Percentiles rank a stretch among this genome's conserved stretches.
Evolutionary conservation across 1,139 yeast species (phyloP).

Genomic region (Nematodospora anomalae): DNA sequence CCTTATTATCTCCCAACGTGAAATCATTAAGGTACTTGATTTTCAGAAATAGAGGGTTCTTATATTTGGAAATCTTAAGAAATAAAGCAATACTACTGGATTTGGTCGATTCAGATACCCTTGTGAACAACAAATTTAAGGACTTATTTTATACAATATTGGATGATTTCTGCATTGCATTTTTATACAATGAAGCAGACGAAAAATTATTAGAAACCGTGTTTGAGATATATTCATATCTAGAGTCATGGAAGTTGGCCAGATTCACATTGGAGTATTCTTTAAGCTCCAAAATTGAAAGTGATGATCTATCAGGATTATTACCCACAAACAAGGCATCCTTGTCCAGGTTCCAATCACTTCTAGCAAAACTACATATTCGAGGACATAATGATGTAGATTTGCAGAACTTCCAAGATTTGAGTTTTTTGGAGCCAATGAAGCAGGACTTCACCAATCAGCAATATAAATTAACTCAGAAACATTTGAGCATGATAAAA

Average conservation of each 20-base stretch:
- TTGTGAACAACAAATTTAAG: conserved; percentile 16
- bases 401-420: conserved; percentile 5
- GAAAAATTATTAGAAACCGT: conserved; percentile 48
- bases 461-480: conserved; percentile 17
- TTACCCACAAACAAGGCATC: conserved; percentile 24
- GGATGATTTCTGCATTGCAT: conserved; percentile 56
- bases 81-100: conserved; percentile 7
- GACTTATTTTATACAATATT: conserved; percentile 44
- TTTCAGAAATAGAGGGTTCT: conserved; percentile 77
- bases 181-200: conserved; percentile 67
- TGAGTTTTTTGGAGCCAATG: conserved; percentile 30
- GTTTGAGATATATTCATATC: conserved; percentile 48
- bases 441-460: conserved; percentile 27
- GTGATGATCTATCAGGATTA: conserved; percentile 45
- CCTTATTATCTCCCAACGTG: conserved; percentile 63
- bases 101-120: conserved; percentile 1
- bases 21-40: conserved; percentile 74
- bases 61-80: conserved; percentile 53
- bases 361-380: background rate
- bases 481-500: conserved; percentile 15
- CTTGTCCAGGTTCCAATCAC: background rate
- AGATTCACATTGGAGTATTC: conserved; percentile 67
- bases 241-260: conserved; percentile 52
- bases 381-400: background rate
- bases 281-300: conserved; percentile 45